Conservation (phyloP, 345 rosid species). For the Populus euphratica region DNA sequence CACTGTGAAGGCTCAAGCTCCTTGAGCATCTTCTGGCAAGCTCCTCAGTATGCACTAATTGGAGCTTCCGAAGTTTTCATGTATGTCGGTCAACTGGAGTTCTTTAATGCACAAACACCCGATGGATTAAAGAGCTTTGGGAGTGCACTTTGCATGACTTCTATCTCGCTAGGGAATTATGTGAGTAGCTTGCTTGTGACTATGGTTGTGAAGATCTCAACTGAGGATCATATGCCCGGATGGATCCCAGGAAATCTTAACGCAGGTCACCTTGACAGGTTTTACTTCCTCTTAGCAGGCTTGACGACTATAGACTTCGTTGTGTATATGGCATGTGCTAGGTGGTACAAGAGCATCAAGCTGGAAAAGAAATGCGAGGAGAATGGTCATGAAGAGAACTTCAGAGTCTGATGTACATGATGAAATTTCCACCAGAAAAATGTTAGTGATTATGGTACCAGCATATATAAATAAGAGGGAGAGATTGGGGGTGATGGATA, state of each 20-base stretch:
- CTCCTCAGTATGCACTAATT: conserved; percentile 81
- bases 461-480: conserved; percentile 29
- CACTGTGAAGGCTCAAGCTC: conserved; percentile 91
- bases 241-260: conserved; percentile 97
- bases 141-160: conserved; percentile 93
- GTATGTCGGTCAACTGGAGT: conserved; percentile 95
- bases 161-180: conserved; percentile 95
- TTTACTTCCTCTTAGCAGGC: conserved; percentile 83
- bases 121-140: conserved; percentile 94
- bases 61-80: conserved; percentile 99
- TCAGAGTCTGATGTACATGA: conserved; percentile 38
- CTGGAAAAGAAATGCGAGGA: conserved; percentile 54
- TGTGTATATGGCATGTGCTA: conserved; percentile 70
- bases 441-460: conserved; percentile 10
- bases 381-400: conserved; percentile 32
- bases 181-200: conserved; percentile 92
- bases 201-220: conserved; percentile 89
- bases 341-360: conserved; percentile 76
- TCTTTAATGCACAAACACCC: conserved; percentile 96
- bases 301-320: conserved; percentile 62
- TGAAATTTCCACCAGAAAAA: conserved; percentile 3
- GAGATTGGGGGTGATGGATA: not conserved
- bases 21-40: conserved; percentile 96
- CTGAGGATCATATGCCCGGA: conserved; percentile 83
- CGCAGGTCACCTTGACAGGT: conserved; percentile 91